These are phyloP conservation scores for Nowakowskiella sp. DNA, from an alignment of 192 early-diverging fungal species.

Conservation along the genomic window DNA sequence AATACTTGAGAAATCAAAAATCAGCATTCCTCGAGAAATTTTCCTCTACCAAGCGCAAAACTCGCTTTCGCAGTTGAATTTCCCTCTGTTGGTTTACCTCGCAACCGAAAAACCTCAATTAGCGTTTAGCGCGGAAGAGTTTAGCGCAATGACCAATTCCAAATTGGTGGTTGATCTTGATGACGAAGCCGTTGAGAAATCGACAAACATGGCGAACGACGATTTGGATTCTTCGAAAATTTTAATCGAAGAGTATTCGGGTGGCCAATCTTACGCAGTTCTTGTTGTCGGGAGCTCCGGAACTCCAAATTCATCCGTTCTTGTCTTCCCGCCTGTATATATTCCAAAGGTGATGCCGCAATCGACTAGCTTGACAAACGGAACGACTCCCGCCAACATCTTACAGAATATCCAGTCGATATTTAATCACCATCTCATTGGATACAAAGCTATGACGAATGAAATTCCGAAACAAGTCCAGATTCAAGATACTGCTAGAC, in stretches of 20 bases:
- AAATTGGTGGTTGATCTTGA: slow-evolving; percentile 9
- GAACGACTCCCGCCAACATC: not conserved
- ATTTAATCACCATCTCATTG: not conserved
- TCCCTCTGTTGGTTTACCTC: slow-evolving; percentile 27
- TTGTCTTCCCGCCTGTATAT: slow-evolving; percentile 23
- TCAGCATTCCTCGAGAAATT: not conserved
- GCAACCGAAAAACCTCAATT: slow-evolving; percentile 1
- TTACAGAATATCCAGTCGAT: not conserved
- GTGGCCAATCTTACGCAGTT: slow-evolving; percentile 15
- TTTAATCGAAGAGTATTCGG: slow-evolving; percentile 20
- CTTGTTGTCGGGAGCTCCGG: slow-evolving; percentile 25
- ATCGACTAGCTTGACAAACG: not conserved
- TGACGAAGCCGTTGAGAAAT: not conserved
- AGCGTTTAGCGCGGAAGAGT: too few species aligned
- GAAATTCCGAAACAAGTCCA: not conserved
- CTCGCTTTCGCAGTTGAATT: not conserved
- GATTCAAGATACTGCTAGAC: not conserved
- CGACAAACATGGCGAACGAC: slow-evolving; percentile 8
- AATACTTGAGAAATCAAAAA: slow-evolving; percentile 4
- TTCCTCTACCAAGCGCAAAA: not conserved
- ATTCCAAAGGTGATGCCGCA: not conserved
- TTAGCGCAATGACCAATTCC: slow-evolving; percentile 9
- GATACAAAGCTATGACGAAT: not conserved
- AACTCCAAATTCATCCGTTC: slow-evolving; percentile 21
- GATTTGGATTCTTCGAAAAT: too few species aligned